Conservation (phyloP, 1,284 basidiomycete species). For the Melampsora medusae region DNA sequence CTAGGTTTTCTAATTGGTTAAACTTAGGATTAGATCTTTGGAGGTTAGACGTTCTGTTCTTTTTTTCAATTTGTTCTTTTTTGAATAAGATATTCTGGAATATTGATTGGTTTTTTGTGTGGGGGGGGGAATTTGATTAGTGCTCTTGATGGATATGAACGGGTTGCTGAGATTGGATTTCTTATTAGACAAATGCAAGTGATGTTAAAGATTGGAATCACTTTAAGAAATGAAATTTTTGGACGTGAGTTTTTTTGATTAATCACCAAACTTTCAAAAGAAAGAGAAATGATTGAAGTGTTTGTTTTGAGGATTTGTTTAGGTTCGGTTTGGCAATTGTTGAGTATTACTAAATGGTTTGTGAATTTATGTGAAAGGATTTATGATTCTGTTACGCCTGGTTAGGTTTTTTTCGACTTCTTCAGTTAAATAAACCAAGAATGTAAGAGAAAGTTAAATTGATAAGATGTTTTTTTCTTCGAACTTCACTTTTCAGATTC, state of each 20-base stretch:
- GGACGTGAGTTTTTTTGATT: neutral
- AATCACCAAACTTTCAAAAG: neutral
- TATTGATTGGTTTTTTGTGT: neutral
- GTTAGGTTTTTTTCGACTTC: neutral
- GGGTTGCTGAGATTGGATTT: slow-evolving; percentile 13
- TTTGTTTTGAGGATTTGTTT: neutral
- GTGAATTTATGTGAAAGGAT: slow-evolving; percentile 17
- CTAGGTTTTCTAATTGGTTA: neutral
- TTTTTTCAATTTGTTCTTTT: neutral
- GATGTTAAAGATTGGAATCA: slow-evolving; percentile 1
- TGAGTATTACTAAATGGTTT: slow-evolving; percentile 21
- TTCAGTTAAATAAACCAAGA: neutral
- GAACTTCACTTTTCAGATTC: neutral
- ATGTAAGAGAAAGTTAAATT: neutral
- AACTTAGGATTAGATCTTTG: slow-evolving; percentile 22
- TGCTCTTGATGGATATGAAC: slow-evolving; percentile 8
- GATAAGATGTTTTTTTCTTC: neutral
- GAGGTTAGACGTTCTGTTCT: slow-evolving; percentile 6
- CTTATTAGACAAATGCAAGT: slow-evolving; percentile 1
- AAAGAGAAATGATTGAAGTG: neutral
- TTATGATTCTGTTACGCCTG: slow-evolving; percentile 4
- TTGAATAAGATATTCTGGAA: neutral
- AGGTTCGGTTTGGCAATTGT: slow-evolving; percentile 34
- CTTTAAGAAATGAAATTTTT: slow-evolving; percentile 1
- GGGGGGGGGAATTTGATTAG: neutral